Conservation (phyloP, 2,329 filamentous ascomycete genomes). For the Neofusicoccum sp. region DNA sequence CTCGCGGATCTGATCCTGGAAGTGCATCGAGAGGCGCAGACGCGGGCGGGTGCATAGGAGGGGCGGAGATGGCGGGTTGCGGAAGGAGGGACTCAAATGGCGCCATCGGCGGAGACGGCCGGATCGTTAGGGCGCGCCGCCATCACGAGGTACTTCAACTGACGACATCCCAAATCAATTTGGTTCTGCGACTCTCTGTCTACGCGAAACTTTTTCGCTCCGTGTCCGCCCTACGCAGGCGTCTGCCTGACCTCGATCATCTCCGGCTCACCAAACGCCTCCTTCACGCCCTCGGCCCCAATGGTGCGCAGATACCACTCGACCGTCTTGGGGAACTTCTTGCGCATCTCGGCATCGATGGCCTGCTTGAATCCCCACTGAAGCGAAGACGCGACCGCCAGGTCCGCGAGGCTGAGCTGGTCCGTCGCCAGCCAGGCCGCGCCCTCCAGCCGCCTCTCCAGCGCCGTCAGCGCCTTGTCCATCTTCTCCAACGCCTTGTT, state of each 20-base stretch:
- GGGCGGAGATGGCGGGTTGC: not conserved
- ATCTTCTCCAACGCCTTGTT: slow-evolving; percentile 24
- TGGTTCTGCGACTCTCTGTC: not conserved
- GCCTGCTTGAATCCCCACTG: slow-evolving; percentile 26
- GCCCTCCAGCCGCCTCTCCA: slow-evolving; percentile 25
- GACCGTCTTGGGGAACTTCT: slow-evolving; percentile 25
- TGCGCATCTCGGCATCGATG: slow-evolving; percentile 27
- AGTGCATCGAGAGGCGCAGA: slow-evolving; percentile 12
- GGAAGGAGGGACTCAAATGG: not conserved
- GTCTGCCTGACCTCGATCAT: not conserved
- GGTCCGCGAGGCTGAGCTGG: slow-evolving; percentile 29
- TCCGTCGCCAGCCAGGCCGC: slow-evolving; percentile 25
- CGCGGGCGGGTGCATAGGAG: not conserved
- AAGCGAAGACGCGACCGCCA: slow-evolving; percentile 28
- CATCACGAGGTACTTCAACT: not conserved
- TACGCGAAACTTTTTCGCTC: not conserved
- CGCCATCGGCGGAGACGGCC: slow-evolving; percentile 2
- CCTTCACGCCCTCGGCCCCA: slow-evolving; percentile 24
- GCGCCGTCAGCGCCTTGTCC: slow-evolving; percentile 19
- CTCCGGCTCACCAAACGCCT: slow-evolving; percentile 23
- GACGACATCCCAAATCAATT: not conserved
- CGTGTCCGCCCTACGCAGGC: not conserved
- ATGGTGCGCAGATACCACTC: slow-evolving; percentile 29
- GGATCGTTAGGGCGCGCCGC: not conserved
- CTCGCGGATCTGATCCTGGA: slow-evolving; percentile 33